Base-by-base conservation (phyloP, 1,284 basidiomycete species). In the Trichosporon faecale region DNA sequence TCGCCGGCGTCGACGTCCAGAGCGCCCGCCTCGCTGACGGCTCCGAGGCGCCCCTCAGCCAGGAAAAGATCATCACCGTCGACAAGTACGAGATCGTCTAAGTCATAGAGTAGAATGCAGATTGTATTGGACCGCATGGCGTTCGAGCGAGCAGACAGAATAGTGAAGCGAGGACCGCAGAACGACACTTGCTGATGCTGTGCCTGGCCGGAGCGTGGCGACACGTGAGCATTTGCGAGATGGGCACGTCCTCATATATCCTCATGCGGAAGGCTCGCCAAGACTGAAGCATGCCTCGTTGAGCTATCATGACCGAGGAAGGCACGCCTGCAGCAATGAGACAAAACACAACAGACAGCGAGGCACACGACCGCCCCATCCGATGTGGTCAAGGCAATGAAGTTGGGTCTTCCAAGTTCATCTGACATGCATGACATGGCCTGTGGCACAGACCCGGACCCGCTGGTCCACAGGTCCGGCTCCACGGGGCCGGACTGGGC, bases 31-130 rank as follows among this genome's bases (percentile, higher is more conserved):
- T 86, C 68, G 87, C 86, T 25, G 66, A 67, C 14, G 89, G 88
- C 7, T 89, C 88, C 23, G 85, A 88, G 3, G 86, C 88, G 5
- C 84, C 85, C n/a, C 95, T 89, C 83, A 92, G 91, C 16, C 89
- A 92, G 75, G 94, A 96, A 82, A 87, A 89, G 61, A 85, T 90
- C 55, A 85, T 94, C 63, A 86, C 84, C 44, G 86, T 90, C 33
- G 93, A 95, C 72, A 88, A 90, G 78, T 95, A 85, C 73, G 80
- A 82, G 75, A 84, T 86, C 74, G 83, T 85, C 64, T 85, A 81
- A 75, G 74, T 25, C 12, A 21, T 40, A 40, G 66, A 31, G 23
- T 44, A 40, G 52, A 27, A 46, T 55, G 57, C 57, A 61, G 57
- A 61, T 61, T 61, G 57, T 61, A 61, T 61, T n/a, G 16, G 57